phyloP scores from a whole-genome alignment of 2,329 filamentous ascomycete species.

The Phaeophleospora eucalypticola region DNA sequence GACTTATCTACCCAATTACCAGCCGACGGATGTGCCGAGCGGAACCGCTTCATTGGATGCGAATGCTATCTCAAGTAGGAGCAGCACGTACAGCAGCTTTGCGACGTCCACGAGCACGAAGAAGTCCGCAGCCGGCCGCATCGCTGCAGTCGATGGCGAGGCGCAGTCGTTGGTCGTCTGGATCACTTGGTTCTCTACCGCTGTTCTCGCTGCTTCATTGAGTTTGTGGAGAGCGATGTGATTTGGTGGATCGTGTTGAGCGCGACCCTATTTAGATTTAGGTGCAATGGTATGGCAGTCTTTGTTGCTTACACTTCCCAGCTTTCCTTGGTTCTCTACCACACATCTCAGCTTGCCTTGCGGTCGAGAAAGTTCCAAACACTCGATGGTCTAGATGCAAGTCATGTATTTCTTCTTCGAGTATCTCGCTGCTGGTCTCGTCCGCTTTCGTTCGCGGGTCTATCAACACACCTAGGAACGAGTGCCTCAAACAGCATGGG shows the following conservation, averaged over 20 bases:
- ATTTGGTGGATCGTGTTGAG: neutral
- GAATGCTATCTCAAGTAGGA: neutral
- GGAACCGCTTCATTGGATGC: neutral
- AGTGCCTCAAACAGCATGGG: no score
- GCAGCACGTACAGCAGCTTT: neutral
- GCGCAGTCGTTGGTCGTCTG: neutral
- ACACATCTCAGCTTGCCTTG: no score
- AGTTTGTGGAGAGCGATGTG: neutral
- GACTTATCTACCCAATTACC: slow-evolving; percentile 15
- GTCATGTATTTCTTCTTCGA: no score
- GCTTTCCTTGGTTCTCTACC: no score
- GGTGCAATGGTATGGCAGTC: no score
- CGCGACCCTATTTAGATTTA: neutral
- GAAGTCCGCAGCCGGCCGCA: neutral
- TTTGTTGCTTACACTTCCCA: no score
- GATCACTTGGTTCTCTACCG: neutral
- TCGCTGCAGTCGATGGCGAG: neutral
- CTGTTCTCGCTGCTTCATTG: neutral
- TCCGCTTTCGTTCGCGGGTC: no score
- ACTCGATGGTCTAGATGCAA: no score
- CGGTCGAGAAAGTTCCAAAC: no score
- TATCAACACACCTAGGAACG: no score
- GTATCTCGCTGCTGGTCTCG: no score
- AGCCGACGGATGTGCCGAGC: slow-evolving; percentile 10
- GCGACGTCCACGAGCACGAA: neutral